These are phyloP conservation scores for Thalassiosira profunda DNA, from an alignment of 108 stramenopile species.

Conservation along the genomic window DNA sequence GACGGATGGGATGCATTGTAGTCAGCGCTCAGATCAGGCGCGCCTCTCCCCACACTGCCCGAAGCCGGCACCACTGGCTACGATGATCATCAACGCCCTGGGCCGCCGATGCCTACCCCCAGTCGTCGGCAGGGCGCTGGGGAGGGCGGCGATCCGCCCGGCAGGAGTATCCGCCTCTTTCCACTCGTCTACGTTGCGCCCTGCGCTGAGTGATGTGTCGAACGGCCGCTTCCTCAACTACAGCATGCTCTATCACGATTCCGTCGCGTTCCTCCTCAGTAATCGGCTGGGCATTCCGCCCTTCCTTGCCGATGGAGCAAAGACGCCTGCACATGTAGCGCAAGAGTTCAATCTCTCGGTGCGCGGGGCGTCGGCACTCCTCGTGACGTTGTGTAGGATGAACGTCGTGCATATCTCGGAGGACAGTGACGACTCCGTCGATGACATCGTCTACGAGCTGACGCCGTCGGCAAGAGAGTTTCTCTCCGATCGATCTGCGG, in stretches of 20 bases:
- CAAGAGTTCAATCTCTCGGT: constrained; percentile 7
- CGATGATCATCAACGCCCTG: too few species aligned
- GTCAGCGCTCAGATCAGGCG: too few species aligned
- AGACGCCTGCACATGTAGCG: constrained; percentile 2
- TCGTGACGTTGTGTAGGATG: constrained; percentile 6
- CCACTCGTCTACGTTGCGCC: too few species aligned
- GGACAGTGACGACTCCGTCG: constrained; percentile 7
- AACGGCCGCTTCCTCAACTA: background rate
- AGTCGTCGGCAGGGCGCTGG: too few species aligned
- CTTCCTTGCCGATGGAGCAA: background rate
- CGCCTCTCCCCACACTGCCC: too few species aligned
- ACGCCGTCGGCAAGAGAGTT: constrained; percentile 4
- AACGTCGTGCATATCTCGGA: background rate
- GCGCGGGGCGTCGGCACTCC: background rate
- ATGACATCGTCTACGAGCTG: background rate
- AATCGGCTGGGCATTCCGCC: constrained; percentile 4
- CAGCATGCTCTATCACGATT: constrained; percentile 8
- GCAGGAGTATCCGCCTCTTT: too few species aligned
- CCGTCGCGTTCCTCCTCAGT: constrained; percentile 6
- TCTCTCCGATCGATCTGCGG: background rate
- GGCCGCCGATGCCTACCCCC: too few species aligned
- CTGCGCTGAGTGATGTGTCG: too few species aligned
- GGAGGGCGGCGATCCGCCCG: too few species aligned
- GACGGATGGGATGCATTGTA: too few species aligned
- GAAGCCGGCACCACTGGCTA: too few species aligned